Conservation (phyloP, 768 basidiomycete genomes). For the Boletus rubropictus region DNA sequence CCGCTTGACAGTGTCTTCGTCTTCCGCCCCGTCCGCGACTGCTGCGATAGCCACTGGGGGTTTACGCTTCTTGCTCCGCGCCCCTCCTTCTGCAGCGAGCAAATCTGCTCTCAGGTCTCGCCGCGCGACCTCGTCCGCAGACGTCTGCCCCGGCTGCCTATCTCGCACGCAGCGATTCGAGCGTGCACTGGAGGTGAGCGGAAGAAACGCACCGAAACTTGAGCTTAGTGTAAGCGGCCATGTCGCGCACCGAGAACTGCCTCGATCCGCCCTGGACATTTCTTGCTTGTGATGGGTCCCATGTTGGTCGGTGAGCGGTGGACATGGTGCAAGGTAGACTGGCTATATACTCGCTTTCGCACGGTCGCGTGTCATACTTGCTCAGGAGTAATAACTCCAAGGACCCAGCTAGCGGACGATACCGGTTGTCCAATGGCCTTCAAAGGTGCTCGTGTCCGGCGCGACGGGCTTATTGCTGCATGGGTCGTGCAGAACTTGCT, state of each 20-base stretch:
- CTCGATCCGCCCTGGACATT: conserved; percentile 90
- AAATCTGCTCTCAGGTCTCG: conserved; percentile 82
- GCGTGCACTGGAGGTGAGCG: not conserved
- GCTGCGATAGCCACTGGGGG: conserved; percentile 33
- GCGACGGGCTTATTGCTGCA: too few species aligned
- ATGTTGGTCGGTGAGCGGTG: conserved; percentile 91
- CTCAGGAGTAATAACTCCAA: too few species aligned
- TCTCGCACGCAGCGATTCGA: not conserved
- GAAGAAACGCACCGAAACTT: conserved; percentile 75
- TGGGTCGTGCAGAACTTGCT: too few species aligned
- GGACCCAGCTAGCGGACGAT: too few species aligned
- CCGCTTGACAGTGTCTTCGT: conserved; percentile 69
- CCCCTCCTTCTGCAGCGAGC: conserved; percentile 79
- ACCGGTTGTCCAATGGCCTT: too few species aligned
- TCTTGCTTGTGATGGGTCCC: conserved; percentile 93
- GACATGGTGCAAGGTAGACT: conserved; percentile 49
- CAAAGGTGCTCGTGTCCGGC: too few species aligned
- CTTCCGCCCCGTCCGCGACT: conserved; percentile 39
- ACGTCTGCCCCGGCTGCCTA: conserved; percentile 89
- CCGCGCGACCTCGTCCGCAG: conserved; percentile 65
- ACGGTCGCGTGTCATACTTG: not conserved
- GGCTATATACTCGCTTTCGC: not conserved
- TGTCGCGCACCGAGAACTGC: conserved; percentile 88
- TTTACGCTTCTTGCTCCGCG: conserved; percentile 81
- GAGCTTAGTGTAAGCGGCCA: conserved; percentile 94